phyloP scores from a whole-genome alignment of 2,329 filamentous ascomycete species.

The Dothideomycetidae sp. region DNA sequence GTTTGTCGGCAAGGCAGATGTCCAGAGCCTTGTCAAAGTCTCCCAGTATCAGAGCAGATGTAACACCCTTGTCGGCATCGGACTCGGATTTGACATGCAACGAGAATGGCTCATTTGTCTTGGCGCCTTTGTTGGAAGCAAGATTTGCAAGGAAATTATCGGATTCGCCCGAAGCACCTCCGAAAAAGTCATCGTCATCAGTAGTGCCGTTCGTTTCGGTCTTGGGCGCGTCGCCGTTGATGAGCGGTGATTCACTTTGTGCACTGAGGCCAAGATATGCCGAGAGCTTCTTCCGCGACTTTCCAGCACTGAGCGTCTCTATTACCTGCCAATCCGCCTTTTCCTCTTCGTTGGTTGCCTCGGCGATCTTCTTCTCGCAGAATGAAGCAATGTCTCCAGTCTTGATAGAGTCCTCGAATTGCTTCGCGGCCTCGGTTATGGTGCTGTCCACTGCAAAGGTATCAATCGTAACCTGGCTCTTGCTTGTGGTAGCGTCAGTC shows the following conservation, averaged over 20 bases:
- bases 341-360: conserved; percentile 73
- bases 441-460: conserved; percentile 80
- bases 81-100: conserved; percentile 76
- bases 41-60: conserved; percentile 74
- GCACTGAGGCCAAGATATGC: conserved; percentile 76
- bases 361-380: conserved; percentile 62
- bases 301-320: conserved; percentile 69
- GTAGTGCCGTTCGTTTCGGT: conserved; percentile 17
- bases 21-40: conserved; percentile 83
- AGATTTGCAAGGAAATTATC: conserved; percentile 81
- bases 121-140: conserved; percentile 76
- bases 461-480: conserved; percentile 69
- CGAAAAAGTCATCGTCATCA: conserved; percentile 51
- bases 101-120: conserved; percentile 88
- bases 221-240: conserved; percentile 42
- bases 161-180: conserved; percentile 51
- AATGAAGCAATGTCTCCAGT: conserved; percentile 64
- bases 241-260: conserved; percentile 26
- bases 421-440: conserved; percentile 69
- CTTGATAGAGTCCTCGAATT: conserved; percentile 71
- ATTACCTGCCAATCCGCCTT: conserved; percentile 95
- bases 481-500: conserved; percentile 45
- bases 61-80: conserved; percentile 71
- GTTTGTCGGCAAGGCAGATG: conserved; percentile 64
- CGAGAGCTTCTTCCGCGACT: conserved; percentile 72